Percentiles rank a stretch among this genome's conserved stretches.
These are phyloP conservation scores for Trametes cubensis DNA, from an alignment of 768 basidiomycete species.

Conservation along the genomic window DNA sequence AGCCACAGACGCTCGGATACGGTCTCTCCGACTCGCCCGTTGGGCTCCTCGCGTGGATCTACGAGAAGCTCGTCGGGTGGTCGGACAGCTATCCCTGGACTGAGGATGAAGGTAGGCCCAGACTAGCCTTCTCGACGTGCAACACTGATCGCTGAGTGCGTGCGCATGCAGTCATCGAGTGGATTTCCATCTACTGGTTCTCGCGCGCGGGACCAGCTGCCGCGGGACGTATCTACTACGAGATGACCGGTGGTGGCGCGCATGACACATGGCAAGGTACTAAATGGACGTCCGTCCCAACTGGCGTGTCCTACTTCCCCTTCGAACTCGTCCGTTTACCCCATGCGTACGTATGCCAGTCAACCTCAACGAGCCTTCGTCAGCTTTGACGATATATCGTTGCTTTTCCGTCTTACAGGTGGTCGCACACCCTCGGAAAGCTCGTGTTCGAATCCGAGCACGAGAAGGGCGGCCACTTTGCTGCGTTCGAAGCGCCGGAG, in stretches of 20 bases:
- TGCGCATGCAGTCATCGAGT: conserved; percentile 37
- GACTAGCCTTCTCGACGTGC: neutral
- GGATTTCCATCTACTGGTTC: conserved; percentile 43
- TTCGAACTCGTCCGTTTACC: conserved; percentile 29
- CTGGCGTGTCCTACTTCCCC: conserved; percentile 38
- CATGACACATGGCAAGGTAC: neutral
- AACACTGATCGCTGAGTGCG: neutral
- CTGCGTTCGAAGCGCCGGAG: conserved; percentile 32
- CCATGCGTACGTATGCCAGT: conserved; percentile 21
- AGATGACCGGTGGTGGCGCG: conserved; percentile 21
- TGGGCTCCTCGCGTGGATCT: conserved; percentile 45
- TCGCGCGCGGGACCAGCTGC: conserved; percentile 38
- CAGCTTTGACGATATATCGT: neutral
- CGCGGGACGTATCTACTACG: conserved; percentile 38
- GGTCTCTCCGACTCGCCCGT: conserved; percentile 60
- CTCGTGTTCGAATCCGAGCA: conserved; percentile 33
- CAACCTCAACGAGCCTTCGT: neutral
- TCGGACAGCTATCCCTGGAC: conserved; percentile 57
- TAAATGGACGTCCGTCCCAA: conserved; percentile 26
- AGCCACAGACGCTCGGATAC: conserved; percentile 49
- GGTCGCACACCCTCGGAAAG: conserved; percentile 29
- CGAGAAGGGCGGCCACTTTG: conserved; percentile 33
- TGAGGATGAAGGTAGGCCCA: conserved; percentile 52
- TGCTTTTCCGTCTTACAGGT: conserved; percentile 17
- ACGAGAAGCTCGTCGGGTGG: conserved; percentile 39